A percentile compares a stretch with the other conserved stretches of the same genome.
These are phyloP conservation scores for Candida lessepsii DNA, from an alignment of 805 yeast species.

Conservation along the genomic window DNA sequence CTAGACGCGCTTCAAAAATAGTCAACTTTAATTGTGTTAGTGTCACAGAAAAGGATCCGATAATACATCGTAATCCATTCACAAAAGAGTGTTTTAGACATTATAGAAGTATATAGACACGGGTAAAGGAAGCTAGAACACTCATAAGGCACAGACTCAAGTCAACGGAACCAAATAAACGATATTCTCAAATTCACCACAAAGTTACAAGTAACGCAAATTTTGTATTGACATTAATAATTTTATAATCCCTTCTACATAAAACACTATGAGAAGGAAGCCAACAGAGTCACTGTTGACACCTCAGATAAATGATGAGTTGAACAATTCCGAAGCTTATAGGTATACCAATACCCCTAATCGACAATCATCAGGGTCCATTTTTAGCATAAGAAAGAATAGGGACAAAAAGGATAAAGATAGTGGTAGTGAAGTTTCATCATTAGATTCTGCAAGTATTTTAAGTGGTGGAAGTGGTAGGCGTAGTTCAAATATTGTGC, in stretches of 20 bases:
- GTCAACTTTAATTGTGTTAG: constrained; percentile 2
- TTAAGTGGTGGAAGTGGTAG: constrained; percentile 20
- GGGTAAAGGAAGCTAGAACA: too few relatives aligned
- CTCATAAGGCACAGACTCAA: too few relatives aligned
- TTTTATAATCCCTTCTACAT: too few relatives aligned
- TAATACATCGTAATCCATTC: background rate
- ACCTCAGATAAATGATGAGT: constrained; percentile 25
- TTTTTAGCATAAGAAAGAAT: constrained; percentile 36
- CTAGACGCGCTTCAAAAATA: constrained; percentile 1
- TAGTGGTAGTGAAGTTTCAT: constrained; percentile 28
- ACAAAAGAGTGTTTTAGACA: background rate
- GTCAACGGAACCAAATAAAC: too few relatives aligned
- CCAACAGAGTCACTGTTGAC: constrained; percentile 20
- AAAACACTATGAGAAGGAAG: constrained; percentile 27
- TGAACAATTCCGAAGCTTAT: constrained; percentile 30
- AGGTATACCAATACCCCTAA: constrained; percentile 7
- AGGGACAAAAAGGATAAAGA: constrained; percentile 17
- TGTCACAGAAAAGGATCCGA: background rate
- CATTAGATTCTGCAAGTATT: constrained; percentile 32
- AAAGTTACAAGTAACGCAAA: too few relatives aligned
- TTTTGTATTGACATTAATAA: too few relatives aligned
- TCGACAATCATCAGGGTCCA: constrained; percentile 34
- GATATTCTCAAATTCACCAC: background rate
- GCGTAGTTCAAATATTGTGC: constrained; percentile 25
- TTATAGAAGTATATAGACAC: background rate